These are phyloP conservation scores for Psophocarpus tetragonolobus DNA, from an alignment of 306 rosid species.

Conservation along the genomic window DNA sequence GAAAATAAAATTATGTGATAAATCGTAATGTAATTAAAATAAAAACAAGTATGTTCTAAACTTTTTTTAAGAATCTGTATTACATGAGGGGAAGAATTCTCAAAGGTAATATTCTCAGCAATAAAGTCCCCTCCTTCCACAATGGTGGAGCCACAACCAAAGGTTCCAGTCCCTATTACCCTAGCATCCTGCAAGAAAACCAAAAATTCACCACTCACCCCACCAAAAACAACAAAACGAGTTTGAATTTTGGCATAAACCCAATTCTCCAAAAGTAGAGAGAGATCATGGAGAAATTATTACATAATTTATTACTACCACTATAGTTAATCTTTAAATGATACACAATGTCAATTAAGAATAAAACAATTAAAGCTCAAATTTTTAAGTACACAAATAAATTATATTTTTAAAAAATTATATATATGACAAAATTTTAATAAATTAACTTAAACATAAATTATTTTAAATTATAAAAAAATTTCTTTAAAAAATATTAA, in stretches of 20 bases:
- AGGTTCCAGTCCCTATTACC: conserved; percentile 83
- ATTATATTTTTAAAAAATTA: too few relatives aligned
- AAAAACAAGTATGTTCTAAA: neutral
- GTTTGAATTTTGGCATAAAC: neutral
- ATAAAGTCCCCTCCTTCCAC: conserved; percentile 95
- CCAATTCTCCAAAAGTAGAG: conserved; percentile 23
- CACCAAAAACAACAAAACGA: neutral
- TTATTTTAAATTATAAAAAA: too few relatives aligned
- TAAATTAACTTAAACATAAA: too few relatives aligned
- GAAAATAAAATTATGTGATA: too few relatives aligned
- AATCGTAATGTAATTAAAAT: neutral
- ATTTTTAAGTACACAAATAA: too few relatives aligned
- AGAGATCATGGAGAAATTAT: neutral
- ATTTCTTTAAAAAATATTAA: too few relatives aligned
- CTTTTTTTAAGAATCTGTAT: neutral
- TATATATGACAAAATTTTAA: too few relatives aligned
- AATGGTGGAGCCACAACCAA: conserved; percentile 82
- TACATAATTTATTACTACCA: neutral
- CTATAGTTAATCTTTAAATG: too few relatives aligned
- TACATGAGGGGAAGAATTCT: conserved; percentile 89
- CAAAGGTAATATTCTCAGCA: conserved; percentile 90
- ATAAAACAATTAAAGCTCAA: too few relatives aligned
- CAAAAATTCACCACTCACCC: neutral
- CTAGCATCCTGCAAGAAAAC: conserved; percentile 50
- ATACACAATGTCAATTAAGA: too few relatives aligned